These are phyloP conservation scores for Metschnikowia noctiluminum DNA, from an alignment of 805 yeast genomes.

Conservation along the genomic window DNA sequence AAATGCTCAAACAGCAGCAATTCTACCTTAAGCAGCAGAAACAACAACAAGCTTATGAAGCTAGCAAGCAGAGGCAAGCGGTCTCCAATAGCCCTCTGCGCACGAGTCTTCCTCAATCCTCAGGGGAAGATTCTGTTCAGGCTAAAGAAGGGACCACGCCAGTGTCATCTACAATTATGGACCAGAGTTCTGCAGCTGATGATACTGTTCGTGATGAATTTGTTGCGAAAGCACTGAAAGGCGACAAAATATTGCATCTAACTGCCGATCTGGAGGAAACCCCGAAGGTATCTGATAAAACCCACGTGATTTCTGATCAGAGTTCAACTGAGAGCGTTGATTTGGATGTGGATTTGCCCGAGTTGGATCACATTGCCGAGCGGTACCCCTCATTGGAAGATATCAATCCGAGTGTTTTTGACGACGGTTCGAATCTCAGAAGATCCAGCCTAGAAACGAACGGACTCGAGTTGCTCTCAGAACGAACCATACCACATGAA, in stretches of 20 bases:
- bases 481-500: conserved; percentile 1
- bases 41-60: conserved; percentile 23
- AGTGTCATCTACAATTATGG: neutral
- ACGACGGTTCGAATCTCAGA: neutral
- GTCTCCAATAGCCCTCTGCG: conserved; percentile 11
- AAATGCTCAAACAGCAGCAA: conserved; percentile 34
- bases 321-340: conserved; percentile 1
- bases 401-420: conserved; percentile 10
- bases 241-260: neutral
- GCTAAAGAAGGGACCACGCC: conserved; percentile 2
- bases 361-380: conserved; percentile 46
- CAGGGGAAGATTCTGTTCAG: conserved; percentile 7
- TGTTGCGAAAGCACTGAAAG: neutral
- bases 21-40: conserved; percentile 41
- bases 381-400: conserved; percentile 51
- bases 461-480: conserved; percentile 1
- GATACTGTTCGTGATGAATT: neutral
- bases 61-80: conserved; percentile 17
- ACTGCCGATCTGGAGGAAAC: no score
- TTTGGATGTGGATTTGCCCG: conserved; percentile 23
- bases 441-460: conserved; percentile 1
- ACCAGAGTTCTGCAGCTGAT: neutral
- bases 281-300: neutral
- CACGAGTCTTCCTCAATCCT: conserved; percentile 7
- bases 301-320: neutral